Percentiles rank a stretch among this genome's conserved stretches.
These are phyloP conservation scores for Boehmeria nivea DNA, from an alignment of 306 rosid species.

Conservation along the genomic window DNA sequence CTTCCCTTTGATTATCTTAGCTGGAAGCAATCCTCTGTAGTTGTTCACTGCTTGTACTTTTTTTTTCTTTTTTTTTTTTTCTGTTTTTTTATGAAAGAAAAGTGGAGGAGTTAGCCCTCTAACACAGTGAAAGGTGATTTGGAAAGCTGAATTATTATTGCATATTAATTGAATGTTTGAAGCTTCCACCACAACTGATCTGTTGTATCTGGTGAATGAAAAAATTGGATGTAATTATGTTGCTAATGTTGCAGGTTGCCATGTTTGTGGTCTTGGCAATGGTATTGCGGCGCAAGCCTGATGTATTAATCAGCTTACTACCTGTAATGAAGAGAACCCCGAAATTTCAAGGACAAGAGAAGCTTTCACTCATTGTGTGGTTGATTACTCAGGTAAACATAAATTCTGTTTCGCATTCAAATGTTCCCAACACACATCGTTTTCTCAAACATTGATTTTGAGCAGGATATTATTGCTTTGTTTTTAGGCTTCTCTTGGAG, in stretches of 20 bases:
- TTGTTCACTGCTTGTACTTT: too few relatives aligned
- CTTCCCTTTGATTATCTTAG: too few relatives aligned
- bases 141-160: too few relatives aligned
- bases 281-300: constrained; percentile 79
- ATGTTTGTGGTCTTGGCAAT: constrained; percentile 67
- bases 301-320: constrained; percentile 46
- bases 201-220: background rate
- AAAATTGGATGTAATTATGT: constrained; percentile 1
- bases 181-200: too few relatives aligned
- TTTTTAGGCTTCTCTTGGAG: constrained; percentile 64
- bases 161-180: too few relatives aligned
- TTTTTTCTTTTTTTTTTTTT: too few relatives aligned
- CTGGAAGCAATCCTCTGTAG: too few relatives aligned
- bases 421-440: background rate
- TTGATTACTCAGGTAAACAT: constrained; percentile 60
- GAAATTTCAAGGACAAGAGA: constrained; percentile 87
- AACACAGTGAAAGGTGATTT: too few relatives aligned
- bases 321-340: constrained; percentile 53
- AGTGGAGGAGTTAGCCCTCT: too few relatives aligned
- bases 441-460: background rate
- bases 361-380: constrained; percentile 70
- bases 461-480: constrained; percentile 6
- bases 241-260: constrained; percentile 54
- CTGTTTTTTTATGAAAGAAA: too few relatives aligned
- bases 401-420: background rate